These are phyloP conservation scores for Bromus sterilis DNA, from an alignment of 176 grass and related monocot species.

Conservation along the genomic window DNA sequence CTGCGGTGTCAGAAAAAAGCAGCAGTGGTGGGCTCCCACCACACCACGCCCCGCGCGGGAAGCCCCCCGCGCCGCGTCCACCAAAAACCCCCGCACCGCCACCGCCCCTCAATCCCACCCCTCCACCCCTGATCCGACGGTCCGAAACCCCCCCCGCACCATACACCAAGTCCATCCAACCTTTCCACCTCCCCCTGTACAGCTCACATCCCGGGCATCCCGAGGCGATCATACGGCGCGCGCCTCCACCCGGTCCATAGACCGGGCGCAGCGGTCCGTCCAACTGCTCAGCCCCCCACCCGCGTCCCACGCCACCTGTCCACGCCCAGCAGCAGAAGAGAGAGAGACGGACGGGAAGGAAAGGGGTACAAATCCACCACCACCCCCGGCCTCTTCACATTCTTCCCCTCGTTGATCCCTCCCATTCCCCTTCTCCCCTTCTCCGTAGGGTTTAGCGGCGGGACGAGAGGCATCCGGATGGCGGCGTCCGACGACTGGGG, in stretches of 20 bases:
- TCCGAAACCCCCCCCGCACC: rapidly evolving
- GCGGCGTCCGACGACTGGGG: background rate
- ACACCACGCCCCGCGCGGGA: background rate
- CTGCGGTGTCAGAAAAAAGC: constrained; percentile 19
- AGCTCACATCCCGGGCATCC: background rate
- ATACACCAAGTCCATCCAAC: background rate
- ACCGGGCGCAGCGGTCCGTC: background rate
- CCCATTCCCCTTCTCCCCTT: background rate
- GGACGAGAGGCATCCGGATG: constrained; percentile 6
- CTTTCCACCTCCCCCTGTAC: rapidly evolving
- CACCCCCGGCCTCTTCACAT: background rate
- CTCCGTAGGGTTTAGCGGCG: constrained; percentile 23
- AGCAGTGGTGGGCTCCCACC: background rate
- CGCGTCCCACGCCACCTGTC: background rate
- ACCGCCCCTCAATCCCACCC: background rate
- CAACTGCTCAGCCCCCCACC: background rate
- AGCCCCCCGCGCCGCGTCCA: background rate
- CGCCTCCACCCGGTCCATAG: background rate
- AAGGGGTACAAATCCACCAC: background rate
- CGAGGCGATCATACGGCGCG: background rate
- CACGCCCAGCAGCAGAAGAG: background rate
- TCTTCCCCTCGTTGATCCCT: background rate
- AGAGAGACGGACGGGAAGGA: background rate
- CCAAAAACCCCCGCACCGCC: background rate
- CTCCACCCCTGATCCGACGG: background rate